Conservation (phyloP, 345 rosid species). For the Linum tenue region DNA sequence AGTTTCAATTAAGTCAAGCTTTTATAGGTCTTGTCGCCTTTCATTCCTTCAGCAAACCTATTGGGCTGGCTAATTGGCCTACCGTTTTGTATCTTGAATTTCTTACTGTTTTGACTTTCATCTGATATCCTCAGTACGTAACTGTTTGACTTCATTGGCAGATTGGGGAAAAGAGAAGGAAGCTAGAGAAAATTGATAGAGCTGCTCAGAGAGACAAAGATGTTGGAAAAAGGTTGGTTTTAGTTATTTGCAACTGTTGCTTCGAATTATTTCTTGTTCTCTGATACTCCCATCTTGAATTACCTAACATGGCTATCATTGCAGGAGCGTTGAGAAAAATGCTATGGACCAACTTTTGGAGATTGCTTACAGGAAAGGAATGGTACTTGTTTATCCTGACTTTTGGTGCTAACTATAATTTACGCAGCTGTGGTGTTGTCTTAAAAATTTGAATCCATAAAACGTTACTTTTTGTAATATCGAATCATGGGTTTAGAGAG, state of each 20-base stretch:
- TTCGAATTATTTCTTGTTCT: neutral
- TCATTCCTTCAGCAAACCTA: neutral
- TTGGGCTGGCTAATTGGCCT: neutral
- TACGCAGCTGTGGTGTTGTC: too few species aligned
- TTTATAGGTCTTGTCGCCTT: constrained; percentile 5
- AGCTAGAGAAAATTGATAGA: constrained; percentile 47
- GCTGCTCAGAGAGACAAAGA: constrained; percentile 46
- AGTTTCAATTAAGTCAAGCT: too few species aligned
- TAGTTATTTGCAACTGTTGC: constrained; percentile 9
- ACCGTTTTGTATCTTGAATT: too few species aligned
- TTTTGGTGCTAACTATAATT: too few species aligned
- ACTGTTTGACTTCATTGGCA: constrained; percentile 20
- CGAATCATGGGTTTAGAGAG: too few species aligned
- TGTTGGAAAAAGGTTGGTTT: constrained; percentile 49
- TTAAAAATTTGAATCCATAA: too few species aligned
- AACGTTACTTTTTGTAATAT: too few species aligned
- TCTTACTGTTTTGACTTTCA: too few species aligned
- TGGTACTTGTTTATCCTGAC: constrained; percentile 41
- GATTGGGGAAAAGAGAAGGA: constrained; percentile 55
- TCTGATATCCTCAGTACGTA: neutral
- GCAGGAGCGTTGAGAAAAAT: constrained; percentile 63
- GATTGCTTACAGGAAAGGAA: constrained; percentile 66
- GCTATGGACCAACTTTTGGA: constrained; percentile 87
- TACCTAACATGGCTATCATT: constrained; percentile 14
- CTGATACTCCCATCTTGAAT: constrained; percentile 8